A percentile compares a stretch with the other conserved stretches of the same genome.
phyloP scores from a whole-genome alignment of 2,329 filamentous ascomycete species.

The Sporothrix brasiliensis region DNA sequence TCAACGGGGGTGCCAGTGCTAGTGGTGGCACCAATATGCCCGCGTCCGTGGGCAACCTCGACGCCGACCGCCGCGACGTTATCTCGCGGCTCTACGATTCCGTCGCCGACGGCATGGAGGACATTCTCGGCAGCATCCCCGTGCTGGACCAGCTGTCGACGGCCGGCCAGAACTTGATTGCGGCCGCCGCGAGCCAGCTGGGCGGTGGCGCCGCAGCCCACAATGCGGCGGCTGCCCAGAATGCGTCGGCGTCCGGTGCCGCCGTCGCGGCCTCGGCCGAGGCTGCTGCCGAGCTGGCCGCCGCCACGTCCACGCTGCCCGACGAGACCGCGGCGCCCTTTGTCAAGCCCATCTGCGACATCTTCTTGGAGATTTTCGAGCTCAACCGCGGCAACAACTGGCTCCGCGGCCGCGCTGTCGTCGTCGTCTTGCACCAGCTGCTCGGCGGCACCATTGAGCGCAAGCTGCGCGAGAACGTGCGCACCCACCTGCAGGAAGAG shows the following conservation, averaged over 20 bases:
- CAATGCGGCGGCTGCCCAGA: background rate
- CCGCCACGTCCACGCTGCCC: constrained; percentile 71
- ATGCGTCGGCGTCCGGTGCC: too few species aligned
- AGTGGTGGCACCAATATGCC: background rate
- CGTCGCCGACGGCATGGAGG: constrained; percentile 96
- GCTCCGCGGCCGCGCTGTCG: constrained; percentile 91
- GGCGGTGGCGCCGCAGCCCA: constrained; percentile 48
- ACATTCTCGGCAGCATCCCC: constrained; percentile 93
- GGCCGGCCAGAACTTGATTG: constrained; percentile 87
- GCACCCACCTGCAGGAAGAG: constrained; percentile 75
- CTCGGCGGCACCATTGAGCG: constrained; percentile 95
- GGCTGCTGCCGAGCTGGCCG: constrained; percentile 60
- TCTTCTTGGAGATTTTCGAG: constrained; percentile 95
- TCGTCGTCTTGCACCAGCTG: constrained; percentile 93
- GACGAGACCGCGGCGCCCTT: constrained; percentile 67
- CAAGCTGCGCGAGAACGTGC: constrained; percentile 85
- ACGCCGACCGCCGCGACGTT: constrained; percentile 76
- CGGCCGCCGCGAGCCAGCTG: constrained; percentile 69
- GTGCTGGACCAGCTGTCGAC: constrained; percentile 92
- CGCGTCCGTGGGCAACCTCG: constrained; percentile 52
- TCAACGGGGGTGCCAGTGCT: constrained; percentile 45
- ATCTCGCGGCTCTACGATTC: constrained; percentile 95
- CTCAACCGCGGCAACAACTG: constrained; percentile 95
- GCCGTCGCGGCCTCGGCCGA: background rate
- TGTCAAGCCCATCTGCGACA: constrained; percentile 96